A percentile compares a stretch with the other conserved stretches of the same genome.
Evolutionary conservation across 768 basidiomycete species (phyloP).

Genomic region (Rhodotorula sphaerocarpa): DNA sequence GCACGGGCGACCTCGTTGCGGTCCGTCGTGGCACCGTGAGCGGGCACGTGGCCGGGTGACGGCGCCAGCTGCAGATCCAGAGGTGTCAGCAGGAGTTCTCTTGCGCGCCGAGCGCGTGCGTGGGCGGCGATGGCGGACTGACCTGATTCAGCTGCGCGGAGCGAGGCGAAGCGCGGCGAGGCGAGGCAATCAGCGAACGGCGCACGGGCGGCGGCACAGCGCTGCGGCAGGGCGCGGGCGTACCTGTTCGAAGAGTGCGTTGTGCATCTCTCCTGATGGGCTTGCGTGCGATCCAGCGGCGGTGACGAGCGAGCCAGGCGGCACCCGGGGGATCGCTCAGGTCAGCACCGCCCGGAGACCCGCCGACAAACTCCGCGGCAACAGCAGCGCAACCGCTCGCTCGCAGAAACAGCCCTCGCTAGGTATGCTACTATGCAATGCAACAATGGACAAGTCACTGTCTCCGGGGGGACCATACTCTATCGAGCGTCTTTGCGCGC

Average conservation of each 20-base stretch:
- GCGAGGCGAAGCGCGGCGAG: neutral
- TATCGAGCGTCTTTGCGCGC: no score
- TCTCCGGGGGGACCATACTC: no score
- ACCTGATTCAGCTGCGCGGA: conserved; percentile 28
- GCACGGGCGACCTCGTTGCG: conserved; percentile 22
- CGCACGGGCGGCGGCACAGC: neutral
- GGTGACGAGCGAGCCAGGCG: neutral
- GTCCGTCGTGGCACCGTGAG: conserved; percentile 17
- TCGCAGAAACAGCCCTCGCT: no score
- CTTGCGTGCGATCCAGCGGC: neutral
- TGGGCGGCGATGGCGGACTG: neutral
- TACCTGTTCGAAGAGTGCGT: conserved; percentile 22
- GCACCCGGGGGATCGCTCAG: no score
- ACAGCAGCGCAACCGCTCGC: no score
- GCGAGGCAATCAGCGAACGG: neutral
- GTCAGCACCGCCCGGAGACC: no score
- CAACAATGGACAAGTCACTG: no score
- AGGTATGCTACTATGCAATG: no score
- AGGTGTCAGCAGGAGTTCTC: neutral
- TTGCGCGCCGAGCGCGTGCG: no score
- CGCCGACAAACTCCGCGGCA: no score
- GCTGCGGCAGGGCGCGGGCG: neutral
- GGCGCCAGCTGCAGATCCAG: conserved; percentile 9
- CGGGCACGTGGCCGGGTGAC: conserved; percentile 15
- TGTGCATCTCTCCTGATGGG: neutral